Conservation (phyloP, 2,329 filamentous ascomycete species). For the Stagonosporopsis vannaccii region DNA sequence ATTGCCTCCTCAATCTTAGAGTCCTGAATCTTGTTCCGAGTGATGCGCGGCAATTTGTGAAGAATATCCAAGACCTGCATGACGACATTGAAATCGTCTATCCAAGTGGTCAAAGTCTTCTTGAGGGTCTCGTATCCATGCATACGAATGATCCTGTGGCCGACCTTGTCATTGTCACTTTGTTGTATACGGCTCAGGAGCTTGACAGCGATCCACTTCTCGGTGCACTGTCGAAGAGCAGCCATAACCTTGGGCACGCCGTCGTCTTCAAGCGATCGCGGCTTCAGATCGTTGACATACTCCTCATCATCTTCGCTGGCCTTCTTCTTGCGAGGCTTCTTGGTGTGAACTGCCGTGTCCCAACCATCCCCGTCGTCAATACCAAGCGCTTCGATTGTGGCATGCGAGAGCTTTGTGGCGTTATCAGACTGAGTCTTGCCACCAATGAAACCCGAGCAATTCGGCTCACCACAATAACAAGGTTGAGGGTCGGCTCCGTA, state of each 20-base stretch:
- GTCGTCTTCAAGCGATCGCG: conserved; percentile 78
- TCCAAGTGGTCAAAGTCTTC: conserved; percentile 82
- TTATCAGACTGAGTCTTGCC: conserved; percentile 97
- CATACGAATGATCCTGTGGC: conserved; percentile 90
- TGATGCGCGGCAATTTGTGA: conserved; percentile 85
- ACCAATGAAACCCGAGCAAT: conserved; percentile 95
- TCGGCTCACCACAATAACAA: conserved; percentile 93
- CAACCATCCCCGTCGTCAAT: conserved; percentile 92
- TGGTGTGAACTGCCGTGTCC: conserved; percentile 89
- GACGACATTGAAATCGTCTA: conserved; percentile 87
- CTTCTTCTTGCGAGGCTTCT: conserved; percentile 92
- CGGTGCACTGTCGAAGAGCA: conserved; percentile 94
- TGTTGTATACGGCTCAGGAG: conserved; percentile 86
- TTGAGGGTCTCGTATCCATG: conserved; percentile 97
- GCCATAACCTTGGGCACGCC: conserved; percentile 96
- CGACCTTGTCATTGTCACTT: conserved; percentile 84
- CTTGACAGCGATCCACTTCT: conserved; percentile 99
- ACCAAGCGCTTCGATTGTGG: conserved; percentile 92
- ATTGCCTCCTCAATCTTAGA: conserved; percentile 92
- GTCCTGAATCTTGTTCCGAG: conserved; percentile 95
- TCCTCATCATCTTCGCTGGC: conserved; percentile 90
- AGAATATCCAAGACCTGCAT: conserved; percentile 90
- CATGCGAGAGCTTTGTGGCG: conserved; percentile 86
- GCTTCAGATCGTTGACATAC: conserved; percentile 88
- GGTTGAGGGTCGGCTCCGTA: conserved; percentile 97